Evolutionary conservation across 768 basidiomycete genomes (phyloP).

Genomic region (Russula vinacea): DNA sequence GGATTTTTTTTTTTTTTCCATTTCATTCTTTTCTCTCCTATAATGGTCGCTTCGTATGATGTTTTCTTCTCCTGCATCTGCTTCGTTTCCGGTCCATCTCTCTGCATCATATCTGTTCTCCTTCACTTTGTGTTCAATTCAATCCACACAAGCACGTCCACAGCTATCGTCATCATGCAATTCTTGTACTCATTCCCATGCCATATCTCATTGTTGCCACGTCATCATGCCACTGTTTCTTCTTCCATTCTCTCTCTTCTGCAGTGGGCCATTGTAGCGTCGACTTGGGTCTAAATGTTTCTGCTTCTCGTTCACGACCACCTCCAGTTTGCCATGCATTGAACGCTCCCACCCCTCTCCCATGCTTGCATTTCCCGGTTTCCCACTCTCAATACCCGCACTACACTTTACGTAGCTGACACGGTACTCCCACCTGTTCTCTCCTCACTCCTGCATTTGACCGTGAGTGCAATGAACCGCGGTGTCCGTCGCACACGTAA

Average conservation of each 20-base stretch:
- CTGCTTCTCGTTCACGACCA: conserved; percentile 11
- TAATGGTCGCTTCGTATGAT: conserved; percentile 17
- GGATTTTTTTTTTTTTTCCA: neutral
- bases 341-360: conserved; percentile 21
- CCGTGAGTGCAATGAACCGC: conserved; percentile 25
- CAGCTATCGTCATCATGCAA: conserved; percentile 32
- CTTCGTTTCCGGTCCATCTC: conserved; percentile 16
- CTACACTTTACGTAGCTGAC: conserved; percentile 29
- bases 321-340: conserved; percentile 14
- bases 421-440: conserved; percentile 22
- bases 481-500: conserved; percentile 24
- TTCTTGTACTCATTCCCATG: conserved; percentile 32
- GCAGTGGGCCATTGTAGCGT: conserved; percentile 12
- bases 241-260: neutral
- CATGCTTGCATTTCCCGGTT: conserved; percentile 24
- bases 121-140: conserved; percentile 20
- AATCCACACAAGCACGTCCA: conserved; percentile 27
- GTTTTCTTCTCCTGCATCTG: conserved; percentile 18
- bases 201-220: conserved; percentile 31
- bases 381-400: conserved; percentile 22
- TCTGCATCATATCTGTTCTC: conserved; percentile 25
- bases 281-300: neutral
- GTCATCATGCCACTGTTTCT: conserved; percentile 23
- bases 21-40: neutral
- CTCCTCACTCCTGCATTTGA: conserved; percentile 13